Conservation (phyloP, 768 basidiomycete species). For the Leucocoprinus sp. region DNA sequence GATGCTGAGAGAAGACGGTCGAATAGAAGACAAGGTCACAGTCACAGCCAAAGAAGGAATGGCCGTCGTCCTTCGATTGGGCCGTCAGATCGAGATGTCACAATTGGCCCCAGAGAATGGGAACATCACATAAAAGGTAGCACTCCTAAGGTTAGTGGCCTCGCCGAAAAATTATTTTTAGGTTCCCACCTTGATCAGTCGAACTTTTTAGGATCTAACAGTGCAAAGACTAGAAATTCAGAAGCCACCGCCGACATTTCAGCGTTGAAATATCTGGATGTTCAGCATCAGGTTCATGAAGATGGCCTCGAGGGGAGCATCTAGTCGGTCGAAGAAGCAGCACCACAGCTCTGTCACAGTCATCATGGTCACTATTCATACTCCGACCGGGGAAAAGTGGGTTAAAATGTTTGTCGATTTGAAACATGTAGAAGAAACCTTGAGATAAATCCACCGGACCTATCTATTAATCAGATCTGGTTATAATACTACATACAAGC, state of each 20-base stretch:
- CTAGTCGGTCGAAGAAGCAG: too few species aligned
- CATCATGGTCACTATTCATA: too few species aligned
- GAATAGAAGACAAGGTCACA: not conserved
- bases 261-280: not conserved
- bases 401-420: too few species aligned
- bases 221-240: constrained; percentile 4
- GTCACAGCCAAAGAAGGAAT: not conserved
- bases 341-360: too few species aligned
- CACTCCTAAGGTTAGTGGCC: constrained; percentile 19
- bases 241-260: constrained; percentile 4
- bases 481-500: constrained; percentile 8
- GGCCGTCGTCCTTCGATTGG: not conserved
- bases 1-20: too few species aligned
- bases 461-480: constrained; percentile 10
- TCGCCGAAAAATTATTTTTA: not conserved
- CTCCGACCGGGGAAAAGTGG: too few species aligned
- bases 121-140: constrained; percentile 19
- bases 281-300: not conserved
- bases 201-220: constrained; percentile 3
- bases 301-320: not conserved
- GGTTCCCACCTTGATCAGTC: not conserved
- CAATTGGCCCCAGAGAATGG: constrained; percentile 13
- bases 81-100: not conserved
- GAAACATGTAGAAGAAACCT: too few species aligned
- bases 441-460: too few species aligned